Evolutionary conservation across 2,329 filamentous ascomycete genomes (phyloP), one percentile per base, ranked within the genome.

Genomic region (Atkinsonella texensis): DNA sequence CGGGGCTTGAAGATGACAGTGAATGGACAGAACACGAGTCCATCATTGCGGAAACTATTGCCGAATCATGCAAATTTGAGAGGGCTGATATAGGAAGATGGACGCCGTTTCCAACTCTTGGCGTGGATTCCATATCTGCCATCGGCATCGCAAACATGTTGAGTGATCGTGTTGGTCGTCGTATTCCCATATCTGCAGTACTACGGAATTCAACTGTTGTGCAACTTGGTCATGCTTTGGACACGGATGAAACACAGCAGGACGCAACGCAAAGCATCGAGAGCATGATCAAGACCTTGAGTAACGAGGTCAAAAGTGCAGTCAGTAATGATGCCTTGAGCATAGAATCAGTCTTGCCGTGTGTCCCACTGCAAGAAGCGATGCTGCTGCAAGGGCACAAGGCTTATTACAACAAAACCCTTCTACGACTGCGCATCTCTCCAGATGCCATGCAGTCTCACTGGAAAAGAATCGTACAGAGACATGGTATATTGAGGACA

Each of bases 321-420:
- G 49, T 55, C 11, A 7, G 18, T 5, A 32, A 53, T 4, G 54
- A 64, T 2, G 63, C 64, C 0, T 62, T 65, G 4, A 44, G 57
- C 0, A 69, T 85, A 2, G 66, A 76, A 32, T 72, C 70, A 1
- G 73, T 95, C 9, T 68, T 90, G 5, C 89, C 89, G 1, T 95
- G 90, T 62, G 94, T 89, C 1, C 86, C 89, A 1, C 70, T 96
- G 0, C 90, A 96, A 64, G 86, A 94, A 68, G 85, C 84, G 1
- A 95, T 95, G 89, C 72, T 95, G 0, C 77, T 80, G 9, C 59
- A 71, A 55, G 66, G 66, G 1, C 64, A 69, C 11, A 67, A 68
- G 1, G 73, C 81, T 2, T 95, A 95, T 62, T 81, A 77, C 59
- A 95, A 95, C 62, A 79, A 78, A 46, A 80, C 87, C 52, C 65